Evolutionary conservation across 2,329 filamentous ascomycete genomes (phyloP), one percentile per base, ranked within the genome.

Genomic region (Leptographium wingfieldii): DNA sequence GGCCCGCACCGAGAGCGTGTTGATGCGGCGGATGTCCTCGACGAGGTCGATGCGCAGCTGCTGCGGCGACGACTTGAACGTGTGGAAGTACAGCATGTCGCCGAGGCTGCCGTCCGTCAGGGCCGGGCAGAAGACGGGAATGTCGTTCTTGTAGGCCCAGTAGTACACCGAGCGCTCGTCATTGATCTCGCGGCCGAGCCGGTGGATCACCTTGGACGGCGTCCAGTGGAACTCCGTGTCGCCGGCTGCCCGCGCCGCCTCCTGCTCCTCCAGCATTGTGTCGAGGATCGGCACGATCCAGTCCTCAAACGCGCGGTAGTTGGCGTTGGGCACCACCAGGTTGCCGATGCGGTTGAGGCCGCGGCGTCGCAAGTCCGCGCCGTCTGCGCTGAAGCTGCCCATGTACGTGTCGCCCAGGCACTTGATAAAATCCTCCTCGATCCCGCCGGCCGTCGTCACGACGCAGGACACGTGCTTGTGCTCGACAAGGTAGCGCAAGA

Each of bases 21-120:
- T 99, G 72, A 99, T 91, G 63, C 82, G 85, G 25, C 94, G 85
- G 63, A 99, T 94, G 68, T 99, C 94, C 68, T 95, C 88, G 27
- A 96, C 90, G 61, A 97, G 90, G 71, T 97, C 94, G 62, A 96
- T 83, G 60, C 86, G 84, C 51, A 99, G 79, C 72, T 92, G 88
- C 62, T 77, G 76, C 3, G 92, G 92, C 2, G 89, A 92, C 0
- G 89, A 75, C 71, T 92, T 94, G 81, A 91, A 99, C 1, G 92
- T 95, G 75, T 99, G 92, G 72, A 99, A 97, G 74, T 96, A 97
- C 49, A 99, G 79, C 94, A 99, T 99, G 72, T 99, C 94, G 5
- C 94, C 94, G 25, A 99, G 75, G 67, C 90, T 95, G 22, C 94
- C 94, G 69, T 99, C 94, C 0, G 94, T 99, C 67, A 99, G 77